Percentiles rank a stretch among this genome's conserved stretches.
phyloP scores from a whole-genome alignment of 768 basidiomycete genomes.

The Tulasnella sp. region DNA sequence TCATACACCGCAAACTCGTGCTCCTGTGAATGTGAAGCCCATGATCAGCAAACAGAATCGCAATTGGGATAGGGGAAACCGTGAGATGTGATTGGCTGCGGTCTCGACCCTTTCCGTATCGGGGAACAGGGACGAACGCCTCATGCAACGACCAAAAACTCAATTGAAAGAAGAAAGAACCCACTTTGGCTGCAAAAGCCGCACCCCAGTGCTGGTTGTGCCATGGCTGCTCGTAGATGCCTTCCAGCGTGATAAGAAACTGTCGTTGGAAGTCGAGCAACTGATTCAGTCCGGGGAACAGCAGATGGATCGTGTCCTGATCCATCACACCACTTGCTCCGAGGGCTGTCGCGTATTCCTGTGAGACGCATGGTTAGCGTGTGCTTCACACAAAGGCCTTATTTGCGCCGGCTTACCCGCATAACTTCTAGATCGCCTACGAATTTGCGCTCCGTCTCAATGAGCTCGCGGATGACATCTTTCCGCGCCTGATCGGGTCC shows the following conservation, averaged over 20 bases:
- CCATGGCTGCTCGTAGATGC: constrained; percentile 72
- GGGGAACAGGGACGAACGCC: constrained; percentile 27
- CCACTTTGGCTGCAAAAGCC: constrained; percentile 72
- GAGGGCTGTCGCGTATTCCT: constrained; percentile 86
- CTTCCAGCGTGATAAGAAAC: constrained; percentile 83
- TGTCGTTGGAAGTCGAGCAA: constrained; percentile 93
- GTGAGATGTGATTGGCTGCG: no score
- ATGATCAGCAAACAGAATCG: no score
- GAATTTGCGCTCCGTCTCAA: constrained; percentile 92
- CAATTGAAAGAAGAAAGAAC: constrained; percentile 30
- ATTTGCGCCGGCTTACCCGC: constrained; percentile 50
- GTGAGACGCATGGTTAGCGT: constrained; percentile 21
- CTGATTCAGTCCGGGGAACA: constrained; percentile 91
- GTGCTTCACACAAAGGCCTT: constrained; percentile 18
- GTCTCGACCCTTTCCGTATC: neutral
- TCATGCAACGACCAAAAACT: constrained; percentile 26
- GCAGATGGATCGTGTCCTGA: constrained; percentile 88
- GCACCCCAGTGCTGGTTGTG: constrained; percentile 81
- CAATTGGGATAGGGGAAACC: no score
- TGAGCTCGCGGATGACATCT: constrained; percentile 77
- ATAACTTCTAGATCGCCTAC: constrained; percentile 94
- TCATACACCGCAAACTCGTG: constrained; percentile 93
- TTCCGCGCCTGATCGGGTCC: constrained; percentile 39
- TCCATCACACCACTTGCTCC: constrained; percentile 76
- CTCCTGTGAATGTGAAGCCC: constrained; percentile 52